Evolutionary conservation across 2,329 filamentous ascomycete genomes (phyloP).

Genomic region (Penicillium crustosum): DNA sequence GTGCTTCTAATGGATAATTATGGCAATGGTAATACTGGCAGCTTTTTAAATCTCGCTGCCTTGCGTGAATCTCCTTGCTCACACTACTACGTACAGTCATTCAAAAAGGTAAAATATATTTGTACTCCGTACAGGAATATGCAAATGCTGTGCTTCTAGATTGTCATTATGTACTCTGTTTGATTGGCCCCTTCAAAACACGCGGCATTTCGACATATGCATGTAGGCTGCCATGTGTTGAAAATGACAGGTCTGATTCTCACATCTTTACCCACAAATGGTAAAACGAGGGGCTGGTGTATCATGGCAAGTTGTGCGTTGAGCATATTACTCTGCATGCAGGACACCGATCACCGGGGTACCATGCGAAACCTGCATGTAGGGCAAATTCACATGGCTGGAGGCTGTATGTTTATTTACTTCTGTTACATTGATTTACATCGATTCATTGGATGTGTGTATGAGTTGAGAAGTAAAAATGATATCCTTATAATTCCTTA

Average conservation of each 20-base stretch:
- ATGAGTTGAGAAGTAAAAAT: not conserved
- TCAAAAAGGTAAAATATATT: not conserved
- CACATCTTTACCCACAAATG: constrained; percentile 7
- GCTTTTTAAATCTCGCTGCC: not conserved
- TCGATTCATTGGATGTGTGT: not conserved
- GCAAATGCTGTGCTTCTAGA: not conserved
- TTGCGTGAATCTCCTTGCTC: not conserved
- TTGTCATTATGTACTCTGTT: not conserved
- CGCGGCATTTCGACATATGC: constrained; percentile 14
- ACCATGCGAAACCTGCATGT: constrained; percentile 12
- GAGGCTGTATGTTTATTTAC: no score
- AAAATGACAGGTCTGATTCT: constrained; percentile 23
- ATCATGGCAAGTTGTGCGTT: not conserved
- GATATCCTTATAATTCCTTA: not conserved
- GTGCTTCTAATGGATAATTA: not conserved
- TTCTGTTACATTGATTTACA: not conserved
- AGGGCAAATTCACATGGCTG: not conserved
- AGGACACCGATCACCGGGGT: constrained; percentile 15
- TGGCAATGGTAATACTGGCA: not conserved
- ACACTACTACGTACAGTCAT: not conserved
- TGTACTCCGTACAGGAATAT: not conserved
- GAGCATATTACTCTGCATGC: constrained; percentile 19
- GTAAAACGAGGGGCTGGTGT: not conserved
- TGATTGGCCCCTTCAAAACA: not conserved
- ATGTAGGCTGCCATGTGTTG: constrained; percentile 23